phyloP scores from a whole-genome alignment of 2,329 filamentous ascomycete species.

The Fusarium lateritium region DNA sequence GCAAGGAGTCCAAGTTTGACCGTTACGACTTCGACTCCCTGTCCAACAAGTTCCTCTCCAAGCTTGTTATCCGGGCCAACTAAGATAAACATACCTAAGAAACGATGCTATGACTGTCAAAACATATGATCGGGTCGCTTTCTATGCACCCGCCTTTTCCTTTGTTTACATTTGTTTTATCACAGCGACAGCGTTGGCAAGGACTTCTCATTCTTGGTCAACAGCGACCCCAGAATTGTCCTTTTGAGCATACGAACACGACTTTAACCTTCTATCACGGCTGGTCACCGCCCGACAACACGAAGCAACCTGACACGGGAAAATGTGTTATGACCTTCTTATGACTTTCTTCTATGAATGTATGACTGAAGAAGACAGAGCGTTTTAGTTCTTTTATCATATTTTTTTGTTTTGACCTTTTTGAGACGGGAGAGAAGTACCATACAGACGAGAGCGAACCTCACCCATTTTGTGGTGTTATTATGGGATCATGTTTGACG shows the following conservation, averaged over 20 bases:
- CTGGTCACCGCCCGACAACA: constrained; percentile 54
- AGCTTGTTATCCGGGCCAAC: constrained; percentile 95
- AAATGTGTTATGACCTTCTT: constrained; percentile 57
- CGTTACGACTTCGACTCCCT: constrained; percentile 93
- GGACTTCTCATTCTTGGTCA: constrained; percentile 54
- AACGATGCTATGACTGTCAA: constrained; percentile 38
- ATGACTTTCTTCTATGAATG: constrained; percentile 59
- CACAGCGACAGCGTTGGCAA: constrained; percentile 64
- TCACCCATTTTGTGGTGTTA: constrained; percentile 43
- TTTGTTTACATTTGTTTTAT: constrained; percentile 53
- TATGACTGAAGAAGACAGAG: constrained; percentile 60
- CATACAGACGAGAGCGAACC: constrained; percentile 47
- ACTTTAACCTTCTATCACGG: constrained; percentile 52
- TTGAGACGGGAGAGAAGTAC: constrained; percentile 37
- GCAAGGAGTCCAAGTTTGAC: constrained; percentile 87
- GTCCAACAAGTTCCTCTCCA: constrained; percentile 97
- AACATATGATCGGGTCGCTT: constrained; percentile 27
- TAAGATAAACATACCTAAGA: constrained; percentile 57
- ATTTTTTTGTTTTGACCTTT: constrained; percentile 43
- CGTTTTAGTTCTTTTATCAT: constrained; percentile 48
- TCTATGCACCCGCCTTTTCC: constrained; percentile 45
- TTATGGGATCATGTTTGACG: constrained; percentile 53
- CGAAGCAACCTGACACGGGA: constrained; percentile 52
- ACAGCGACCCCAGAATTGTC: constrained; percentile 48
- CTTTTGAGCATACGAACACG: constrained; percentile 48